Evolutionary conservation across 441 rosid species (phyloP).

Genomic region (Isatis lusitanica): DNA sequence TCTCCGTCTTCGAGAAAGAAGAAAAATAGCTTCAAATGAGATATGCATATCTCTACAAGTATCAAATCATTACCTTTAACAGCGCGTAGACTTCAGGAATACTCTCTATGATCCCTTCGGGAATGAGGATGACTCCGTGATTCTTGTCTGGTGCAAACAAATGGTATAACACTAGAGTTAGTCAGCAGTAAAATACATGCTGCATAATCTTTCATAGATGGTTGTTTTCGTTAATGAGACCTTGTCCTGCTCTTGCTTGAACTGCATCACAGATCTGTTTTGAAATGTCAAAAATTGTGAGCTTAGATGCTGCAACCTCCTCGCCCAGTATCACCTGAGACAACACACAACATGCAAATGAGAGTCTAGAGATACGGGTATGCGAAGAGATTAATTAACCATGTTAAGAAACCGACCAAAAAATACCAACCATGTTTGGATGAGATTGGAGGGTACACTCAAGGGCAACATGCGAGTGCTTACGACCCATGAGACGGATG

Average conservation of each 20-base stretch:
- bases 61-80: constrained; percentile 62
- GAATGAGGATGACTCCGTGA: constrained; percentile 94
- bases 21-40: not conserved
- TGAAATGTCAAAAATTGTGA: constrained; percentile 87
- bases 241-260: constrained; percentile 91
- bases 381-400: not conserved
- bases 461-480: constrained; percentile 97
- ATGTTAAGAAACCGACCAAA: not conserved
- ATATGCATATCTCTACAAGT: constrained; percentile 10
- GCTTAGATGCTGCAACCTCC: constrained; percentile 98
- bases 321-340: constrained; percentile 88
- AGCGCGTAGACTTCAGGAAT: constrained; percentile 96
- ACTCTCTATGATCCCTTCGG: constrained; percentile 97
- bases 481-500: constrained; percentile 96
- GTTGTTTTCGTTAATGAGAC: constrained; percentile 37
- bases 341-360: constrained; percentile 11
- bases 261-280: constrained; percentile 94
- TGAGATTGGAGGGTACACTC: constrained; percentile 99
- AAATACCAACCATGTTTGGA: constrained; percentile 85
- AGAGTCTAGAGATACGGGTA: constrained; percentile 1
- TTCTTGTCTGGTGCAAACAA: constrained; percentile 64
- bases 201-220: constrained; percentile 19
- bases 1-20: not conserved
- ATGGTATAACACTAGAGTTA: constrained; percentile 27
- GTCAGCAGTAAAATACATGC: constrained; percentile 11